These are phyloP conservation scores for Penicillium digitatum DNA, from an alignment of 2,329 filamentous ascomycete species.

Conservation along the genomic window DNA sequence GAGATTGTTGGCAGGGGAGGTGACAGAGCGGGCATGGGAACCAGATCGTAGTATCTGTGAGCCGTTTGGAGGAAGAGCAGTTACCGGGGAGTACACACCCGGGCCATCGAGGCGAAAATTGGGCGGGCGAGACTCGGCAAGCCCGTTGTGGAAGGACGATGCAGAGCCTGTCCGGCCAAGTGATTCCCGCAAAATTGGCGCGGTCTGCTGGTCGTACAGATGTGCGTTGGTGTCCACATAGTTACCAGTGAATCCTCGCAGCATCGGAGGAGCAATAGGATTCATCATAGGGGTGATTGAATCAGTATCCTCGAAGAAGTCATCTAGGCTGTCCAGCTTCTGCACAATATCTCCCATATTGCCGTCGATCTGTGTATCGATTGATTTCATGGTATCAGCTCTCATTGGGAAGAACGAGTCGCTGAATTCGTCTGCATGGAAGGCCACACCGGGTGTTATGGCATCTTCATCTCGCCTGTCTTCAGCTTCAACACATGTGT, in stretches of 20 bases:
- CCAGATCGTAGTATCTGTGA: slow-evolving; percentile 54
- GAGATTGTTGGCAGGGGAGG: slow-evolving; percentile 64
- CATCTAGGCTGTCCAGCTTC: slow-evolving; percentile 73
- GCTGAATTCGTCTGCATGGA: slow-evolving; percentile 82
- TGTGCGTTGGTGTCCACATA: slow-evolving; percentile 71
- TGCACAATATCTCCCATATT: slow-evolving; percentile 79
- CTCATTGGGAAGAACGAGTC: slow-evolving; percentile 74
- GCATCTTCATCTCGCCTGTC: slow-evolving; percentile 57
- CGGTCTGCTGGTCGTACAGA: slow-evolving; percentile 87
- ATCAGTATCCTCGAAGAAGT: slow-evolving; percentile 71
- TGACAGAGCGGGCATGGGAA: slow-evolving; percentile 77
- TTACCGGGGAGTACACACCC: slow-evolving; percentile 48
- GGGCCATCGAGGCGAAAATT: slow-evolving; percentile 50
- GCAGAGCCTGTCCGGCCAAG: slow-evolving; percentile 66
- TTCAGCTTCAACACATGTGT: slow-evolving; percentile 74
- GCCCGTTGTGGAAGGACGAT: slow-evolving; percentile 80
- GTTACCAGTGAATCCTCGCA: slow-evolving; percentile 55
- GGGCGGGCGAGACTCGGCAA: slow-evolving; percentile 66
- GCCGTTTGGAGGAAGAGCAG: slow-evolving; percentile 34
- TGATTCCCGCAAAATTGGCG: slow-evolving; percentile 84
- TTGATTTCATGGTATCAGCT: slow-evolving; percentile 88
- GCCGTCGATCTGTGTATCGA: slow-evolving; percentile 59
- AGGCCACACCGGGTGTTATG: slow-evolving; percentile 82
- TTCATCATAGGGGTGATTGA: slow-evolving; percentile 55
- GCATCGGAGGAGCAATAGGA: slow-evolving; percentile 34